phyloP scores from a whole-genome alignment of 345 rosid species.

The Heritiera littoralis region DNA sequence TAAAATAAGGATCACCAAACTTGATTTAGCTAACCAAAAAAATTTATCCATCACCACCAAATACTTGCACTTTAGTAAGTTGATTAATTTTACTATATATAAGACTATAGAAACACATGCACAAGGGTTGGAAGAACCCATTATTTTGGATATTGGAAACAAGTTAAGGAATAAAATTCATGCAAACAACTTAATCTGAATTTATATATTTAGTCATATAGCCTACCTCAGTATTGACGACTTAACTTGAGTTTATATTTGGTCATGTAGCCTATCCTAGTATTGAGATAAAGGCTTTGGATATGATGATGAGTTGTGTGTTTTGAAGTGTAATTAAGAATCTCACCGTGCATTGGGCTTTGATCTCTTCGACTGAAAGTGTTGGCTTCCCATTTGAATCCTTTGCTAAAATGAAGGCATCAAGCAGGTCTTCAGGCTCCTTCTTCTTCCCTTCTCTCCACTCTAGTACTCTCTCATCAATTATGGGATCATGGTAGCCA shows the following conservation, averaged over 20 bases:
- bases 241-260: no score
- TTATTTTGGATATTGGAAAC: no score
- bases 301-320: neutral
- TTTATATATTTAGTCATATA: no score
- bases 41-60: neutral
- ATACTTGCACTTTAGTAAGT: no score
- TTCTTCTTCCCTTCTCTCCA: slow-evolving; percentile 4
- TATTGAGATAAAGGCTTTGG: no score
- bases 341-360: neutral
- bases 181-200: no score
- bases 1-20: neutral
- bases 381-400: slow-evolving; percentile 8
- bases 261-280: no score
- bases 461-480: neutral
- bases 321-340: neutral
- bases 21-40: neutral
- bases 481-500: neutral
- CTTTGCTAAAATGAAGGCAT: neutral
- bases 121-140: no score
- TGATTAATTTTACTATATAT: no score
- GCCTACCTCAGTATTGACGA: no score
- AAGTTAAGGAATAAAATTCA: no score
- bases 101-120: no score
- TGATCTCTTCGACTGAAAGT: slow-evolving; percentile 15
- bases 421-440: slow-evolving; percentile 3